phyloP scores from a whole-genome alignment of 495 filamentous ascomycete species.

The Penicillium arizonense region DNA sequence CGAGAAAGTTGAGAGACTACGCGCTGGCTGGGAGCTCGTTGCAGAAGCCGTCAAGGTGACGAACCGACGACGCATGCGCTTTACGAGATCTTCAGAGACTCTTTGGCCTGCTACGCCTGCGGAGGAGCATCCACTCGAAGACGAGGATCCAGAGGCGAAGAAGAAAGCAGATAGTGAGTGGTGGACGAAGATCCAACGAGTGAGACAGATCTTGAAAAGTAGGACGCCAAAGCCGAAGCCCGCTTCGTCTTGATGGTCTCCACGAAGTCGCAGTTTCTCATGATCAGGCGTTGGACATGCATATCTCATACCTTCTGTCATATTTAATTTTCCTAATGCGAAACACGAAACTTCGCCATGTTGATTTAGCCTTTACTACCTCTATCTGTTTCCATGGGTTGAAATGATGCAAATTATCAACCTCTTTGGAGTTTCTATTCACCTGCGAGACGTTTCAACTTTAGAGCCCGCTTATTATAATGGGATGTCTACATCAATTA shows the following conservation, averaged over 20 bases:
- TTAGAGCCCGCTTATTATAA: too few species aligned
- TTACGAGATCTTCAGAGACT: slow-evolving; percentile 22
- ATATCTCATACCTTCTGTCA: neutral
- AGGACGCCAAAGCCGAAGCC: slow-evolving; percentile 36
- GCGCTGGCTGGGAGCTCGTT: slow-evolving; percentile 48
- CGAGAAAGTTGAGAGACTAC: slow-evolving; percentile 30
- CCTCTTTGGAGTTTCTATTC: too few species aligned
- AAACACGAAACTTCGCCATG: neutral
- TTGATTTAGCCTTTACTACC: neutral
- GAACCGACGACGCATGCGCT: slow-evolving; percentile 35
- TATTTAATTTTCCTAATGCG: neutral
- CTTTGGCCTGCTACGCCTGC: slow-evolving; percentile 22
- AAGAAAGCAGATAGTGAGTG: slow-evolving; percentile 49
- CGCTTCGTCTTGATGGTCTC: slow-evolving; percentile 10
- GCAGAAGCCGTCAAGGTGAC: slow-evolving; percentile 40
- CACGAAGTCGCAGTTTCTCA: neutral
- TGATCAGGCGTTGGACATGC: slow-evolving; percentile 8
- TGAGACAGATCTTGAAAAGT: slow-evolving; percentile 46
- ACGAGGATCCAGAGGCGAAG: slow-evolving; percentile 32
- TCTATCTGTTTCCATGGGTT: neutral
- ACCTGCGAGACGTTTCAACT: too few species aligned
- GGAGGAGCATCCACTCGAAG: slow-evolving; percentile 23
- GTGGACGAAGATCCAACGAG: slow-evolving; percentile 50
- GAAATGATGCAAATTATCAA: too few species aligned
- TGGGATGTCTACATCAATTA: too few species aligned